Evolutionary conservation across 441 rosid genomes (phyloP).

Genomic region (Corymbia calophylla): DNA sequence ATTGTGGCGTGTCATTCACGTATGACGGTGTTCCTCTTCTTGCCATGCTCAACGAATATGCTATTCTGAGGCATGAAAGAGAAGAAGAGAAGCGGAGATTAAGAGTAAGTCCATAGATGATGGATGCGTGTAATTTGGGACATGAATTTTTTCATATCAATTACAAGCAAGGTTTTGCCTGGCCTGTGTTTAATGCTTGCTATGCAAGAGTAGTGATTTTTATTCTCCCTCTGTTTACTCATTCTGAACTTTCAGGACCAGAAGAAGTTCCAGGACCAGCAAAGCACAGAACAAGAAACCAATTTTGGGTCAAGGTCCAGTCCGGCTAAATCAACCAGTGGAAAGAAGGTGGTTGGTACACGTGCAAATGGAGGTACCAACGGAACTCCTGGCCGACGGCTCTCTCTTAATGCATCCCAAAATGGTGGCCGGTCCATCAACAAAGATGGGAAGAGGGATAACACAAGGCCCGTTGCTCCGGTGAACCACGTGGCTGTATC

Average conservation of each 20-base stretch:
- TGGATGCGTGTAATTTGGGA: background rate
- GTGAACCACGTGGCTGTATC: conserved; percentile 65
- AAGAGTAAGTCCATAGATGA: conserved; percentile 35
- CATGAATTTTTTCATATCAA: background rate
- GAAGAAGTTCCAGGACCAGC: conserved; percentile 85
- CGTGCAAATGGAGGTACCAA: conserved; percentile 65
- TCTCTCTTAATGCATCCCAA: conserved; percentile 70
- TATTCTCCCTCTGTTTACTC: background rate
- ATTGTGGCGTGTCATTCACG: conserved; percentile 48
- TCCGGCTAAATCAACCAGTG: conserved; percentile 67
- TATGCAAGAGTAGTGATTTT: background rate
- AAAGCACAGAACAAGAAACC: conserved; percentile 70
- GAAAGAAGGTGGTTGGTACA: conserved; percentile 62
- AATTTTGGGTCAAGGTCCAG: conserved; percentile 70
- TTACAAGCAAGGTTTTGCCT: background rate
- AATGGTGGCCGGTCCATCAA: conserved; percentile 60
- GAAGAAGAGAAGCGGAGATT: conserved; percentile 89
- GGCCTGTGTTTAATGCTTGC: background rate
- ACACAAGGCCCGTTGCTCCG: conserved; percentile 57
- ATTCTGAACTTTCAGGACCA: conserved; percentile 48
- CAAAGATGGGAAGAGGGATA: conserved; percentile 78
- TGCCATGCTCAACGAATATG: conserved; percentile 96
- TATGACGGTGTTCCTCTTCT: conserved; percentile 93
- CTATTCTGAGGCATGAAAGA: conserved; percentile 92
- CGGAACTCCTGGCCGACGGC: conserved; percentile 76